Evolutionary conservation across 2,329 filamentous ascomycete genomes (phyloP).

Genomic region (Ascochyta pisi): DNA sequence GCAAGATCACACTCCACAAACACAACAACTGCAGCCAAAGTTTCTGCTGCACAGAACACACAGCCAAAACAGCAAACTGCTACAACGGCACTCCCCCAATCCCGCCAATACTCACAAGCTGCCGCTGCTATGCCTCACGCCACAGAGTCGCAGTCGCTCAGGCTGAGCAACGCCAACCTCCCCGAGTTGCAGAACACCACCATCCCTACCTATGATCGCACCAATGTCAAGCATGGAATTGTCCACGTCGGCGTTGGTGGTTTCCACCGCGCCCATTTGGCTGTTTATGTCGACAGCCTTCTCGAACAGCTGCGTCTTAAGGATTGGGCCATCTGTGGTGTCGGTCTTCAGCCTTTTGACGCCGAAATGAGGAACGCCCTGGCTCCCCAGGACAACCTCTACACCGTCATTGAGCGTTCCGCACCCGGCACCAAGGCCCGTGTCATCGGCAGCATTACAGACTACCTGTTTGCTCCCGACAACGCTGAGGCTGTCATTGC

Average conservation of each 20-base stretch:
- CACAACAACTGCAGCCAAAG: slow-evolving; percentile 7
- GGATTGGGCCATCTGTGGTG: slow-evolving; percentile 41
- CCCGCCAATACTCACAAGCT: slow-evolving; percentile 15
- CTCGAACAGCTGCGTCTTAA: slow-evolving; percentile 34
- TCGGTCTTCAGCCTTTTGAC: slow-evolving; percentile 37
- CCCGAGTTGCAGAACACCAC: slow-evolving; percentile 29
- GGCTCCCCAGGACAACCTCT: slow-evolving; percentile 35
- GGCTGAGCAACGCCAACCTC: slow-evolving; percentile 32
- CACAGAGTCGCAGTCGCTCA: slow-evolving; percentile 16
- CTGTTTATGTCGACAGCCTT: slow-evolving; percentile 36
- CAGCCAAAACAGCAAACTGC: slow-evolving; percentile 5
- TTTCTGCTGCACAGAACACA: slow-evolving; percentile 10
- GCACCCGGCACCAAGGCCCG: slow-evolving; percentile 32
- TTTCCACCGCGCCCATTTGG: slow-evolving; percentile 39
- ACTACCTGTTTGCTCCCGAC: slow-evolving; percentile 39
- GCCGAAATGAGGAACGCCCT: slow-evolving; percentile 36
- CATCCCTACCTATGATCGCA: slow-evolving; percentile 33
- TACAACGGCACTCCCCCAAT: slow-evolving; percentile 3
- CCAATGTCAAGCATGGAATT: slow-evolving; percentile 37
- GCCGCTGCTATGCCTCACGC: slow-evolving; percentile 19
- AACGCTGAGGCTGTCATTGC: slow-evolving; percentile 38
- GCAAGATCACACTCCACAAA: slow-evolving; percentile 16
- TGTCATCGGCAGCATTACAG: slow-evolving; percentile 36
- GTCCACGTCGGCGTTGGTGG: slow-evolving; percentile 40
- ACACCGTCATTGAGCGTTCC: slow-evolving; percentile 38